Base-by-base conservation (phyloP, 768 basidiomycete species). In the Leccinum aurantiacum region DNA sequence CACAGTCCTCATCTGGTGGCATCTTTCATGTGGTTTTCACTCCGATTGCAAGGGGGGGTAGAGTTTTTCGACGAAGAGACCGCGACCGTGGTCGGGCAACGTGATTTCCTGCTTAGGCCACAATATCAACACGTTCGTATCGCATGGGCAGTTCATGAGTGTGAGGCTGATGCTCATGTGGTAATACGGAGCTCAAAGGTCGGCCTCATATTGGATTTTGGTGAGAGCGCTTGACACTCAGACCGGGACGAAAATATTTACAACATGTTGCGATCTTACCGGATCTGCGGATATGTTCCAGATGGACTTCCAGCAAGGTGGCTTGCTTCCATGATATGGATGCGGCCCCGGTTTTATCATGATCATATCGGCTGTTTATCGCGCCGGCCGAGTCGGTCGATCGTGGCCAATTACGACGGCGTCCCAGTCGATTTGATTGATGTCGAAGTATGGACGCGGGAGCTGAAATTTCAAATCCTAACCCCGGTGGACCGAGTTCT, bases 331-430 rank as follows among this genome's bases (percentile, higher is more conserved):
- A 24, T 35, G 52, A 51, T 33, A 33, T 31, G 44, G 35, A 54
- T 65, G 59, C 53, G 60, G 33, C 59, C n/a, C 58, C 41, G 19
- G 44, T 19, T 27, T 53, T 58, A 61, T 63, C 62, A 50, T 27
- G 35, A 59, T 53, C 47, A 49, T 33, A 47, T 49, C 24, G 33
- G 38, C 41, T 25, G 38, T 38, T 44, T 25, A 44, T 14, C 27
- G 11, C 3, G 11, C 46, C 19, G 37, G 31, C 14, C 11, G 17
- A n/a, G 29, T 33, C 14, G 27, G 48, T 29, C 55, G 52, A 56
- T 60, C 19, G 22, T 25, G 14, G 10, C 49, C 37, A 57, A 51
- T 9, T 13, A 29, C 41, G 50, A 54, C 54, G 61, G 57, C 47
- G 15, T 52, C 27, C 62, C 50, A 56, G 15, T 55, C 4, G 29